Evolutionary conservation across 345 rosid genomes (phyloP).

Genomic region (Syzygium grande): DNA sequence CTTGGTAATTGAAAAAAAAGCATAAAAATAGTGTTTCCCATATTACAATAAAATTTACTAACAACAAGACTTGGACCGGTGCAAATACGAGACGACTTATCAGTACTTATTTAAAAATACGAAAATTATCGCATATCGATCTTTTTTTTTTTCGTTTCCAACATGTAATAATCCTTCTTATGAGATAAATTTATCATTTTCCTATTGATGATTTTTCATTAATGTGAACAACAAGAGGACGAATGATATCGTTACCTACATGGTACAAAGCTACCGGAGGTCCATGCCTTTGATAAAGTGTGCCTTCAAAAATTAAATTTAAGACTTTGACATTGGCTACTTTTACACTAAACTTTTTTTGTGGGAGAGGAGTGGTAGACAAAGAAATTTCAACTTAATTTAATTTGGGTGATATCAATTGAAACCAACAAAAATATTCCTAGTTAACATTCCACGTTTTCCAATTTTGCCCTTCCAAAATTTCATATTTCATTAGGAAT

Average conservation of each 20-base stretch:
- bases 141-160: too few relatives aligned
- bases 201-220: background rate
- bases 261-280: background rate
- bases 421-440: too few relatives aligned
- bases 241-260: background rate
- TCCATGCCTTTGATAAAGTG: background rate
- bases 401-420: background rate
- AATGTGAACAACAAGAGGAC: background rate
- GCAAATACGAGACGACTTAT: background rate
- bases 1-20: background rate
- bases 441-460: background rate
- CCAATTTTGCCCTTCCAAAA: background rate
- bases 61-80: background rate
- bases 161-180: background rate
- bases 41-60: background rate
- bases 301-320: background rate
- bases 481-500: background rate
- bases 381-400: background rate
- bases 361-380: background rate
- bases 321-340: background rate
- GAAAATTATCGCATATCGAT: too few relatives aligned
- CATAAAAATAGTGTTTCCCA: background rate
- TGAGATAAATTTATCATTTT: background rate
- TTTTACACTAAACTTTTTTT: background rate
- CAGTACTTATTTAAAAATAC: background rate